Evolutionary conservation across 2,329 filamentous ascomycete genomes (phyloP), one percentile per base, ranked within the genome.

Genomic region (Diaporthe helianthi): DNA sequence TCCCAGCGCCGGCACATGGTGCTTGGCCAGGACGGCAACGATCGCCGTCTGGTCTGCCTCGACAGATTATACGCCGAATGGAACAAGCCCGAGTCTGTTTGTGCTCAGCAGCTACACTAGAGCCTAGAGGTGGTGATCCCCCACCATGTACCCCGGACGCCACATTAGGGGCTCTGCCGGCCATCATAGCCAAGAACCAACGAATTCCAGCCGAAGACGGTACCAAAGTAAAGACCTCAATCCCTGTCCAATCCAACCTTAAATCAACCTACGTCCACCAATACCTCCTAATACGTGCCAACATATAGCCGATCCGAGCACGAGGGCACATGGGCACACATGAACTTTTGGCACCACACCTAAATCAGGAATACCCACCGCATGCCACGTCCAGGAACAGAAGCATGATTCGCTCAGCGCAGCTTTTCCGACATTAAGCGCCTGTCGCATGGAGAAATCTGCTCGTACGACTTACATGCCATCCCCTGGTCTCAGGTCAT

Each of bases 231-330:
- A 49, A 63, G 58, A 24, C 3, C 19, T 3, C 26, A 4, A 63
- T 49, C 58, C 58, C 44, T 63, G 58, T 63, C n/a, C 44, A 49
- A 49, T 36, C 58, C 58, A 63, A 63, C 58, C 58, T 49, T 63
- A 63, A 63, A 36, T 26, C 29, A 63, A 63, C 29, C 41, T 63
- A 63, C 44, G 26, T 10, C n/a, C n/a, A 49, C 17, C 58, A 63
- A 31, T 15, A 44, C 29, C 29, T 63, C n/a, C 44, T 17, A 12
- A 49, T 46, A 49, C 8, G 15, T 15, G 33, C 44, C 4, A 19
- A 22, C 9, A 1, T 47, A 46, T 49, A 49, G 7, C 44, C 46
- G 12, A 58, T 17, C 22, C 24, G 13, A 44, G 22, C 53, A 63
- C 26, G 3, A 33, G 15, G 15, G 29, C 22, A 53, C 29, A 33